Evolutionary conservation across 805 yeast species (phyloP).

Genomic region (Blastobotrys mokoenaii): DNA sequence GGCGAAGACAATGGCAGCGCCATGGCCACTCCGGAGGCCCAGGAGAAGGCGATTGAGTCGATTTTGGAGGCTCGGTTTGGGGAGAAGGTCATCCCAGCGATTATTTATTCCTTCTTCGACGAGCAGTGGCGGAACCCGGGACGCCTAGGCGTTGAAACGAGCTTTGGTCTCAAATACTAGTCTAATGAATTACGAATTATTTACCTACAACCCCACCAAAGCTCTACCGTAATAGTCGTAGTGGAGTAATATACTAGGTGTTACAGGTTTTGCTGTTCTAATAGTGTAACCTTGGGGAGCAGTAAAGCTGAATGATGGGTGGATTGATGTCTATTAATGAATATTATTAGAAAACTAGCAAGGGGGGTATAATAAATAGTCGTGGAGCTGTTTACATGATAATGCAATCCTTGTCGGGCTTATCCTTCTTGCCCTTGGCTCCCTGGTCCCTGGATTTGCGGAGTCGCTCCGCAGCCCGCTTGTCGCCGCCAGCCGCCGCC

Average conservation of each 20-base stretch:
- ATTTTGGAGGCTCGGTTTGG: slow-evolving; percentile 34
- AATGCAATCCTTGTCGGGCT: slow-evolving; percentile 4
- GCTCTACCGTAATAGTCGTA: no score
- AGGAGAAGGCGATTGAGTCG: slow-evolving; percentile 54
- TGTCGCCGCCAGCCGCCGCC: slow-evolving; percentile 59
- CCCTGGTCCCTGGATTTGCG: slow-evolving; percentile 7
- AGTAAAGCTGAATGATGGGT: no score
- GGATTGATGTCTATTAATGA: no score
- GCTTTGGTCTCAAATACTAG: slow-evolving; percentile 11
- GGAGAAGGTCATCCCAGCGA: slow-evolving; percentile 10
- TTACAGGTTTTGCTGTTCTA: no score
- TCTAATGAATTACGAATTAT: no score
- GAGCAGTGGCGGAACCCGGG: slow-evolving; percentile 21
- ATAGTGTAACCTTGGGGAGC: no score
- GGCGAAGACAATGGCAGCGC: slow-evolving; percentile 66
- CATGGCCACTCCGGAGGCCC: slow-evolving; percentile 62
- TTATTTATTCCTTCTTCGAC: slow-evolving; percentile 14
- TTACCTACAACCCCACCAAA: background rate
- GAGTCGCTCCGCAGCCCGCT: slow-evolving; percentile 36
- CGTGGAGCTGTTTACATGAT: background rate
- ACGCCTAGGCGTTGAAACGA: slow-evolving; percentile 13
- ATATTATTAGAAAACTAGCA: no score
- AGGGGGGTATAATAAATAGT: no score
- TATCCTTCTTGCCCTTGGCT: background rate
- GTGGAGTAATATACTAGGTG: no score